Evolutionary conservation across 768 basidiomycete genomes (phyloP).

Genomic region (Kwoniella shandongensis): DNA sequence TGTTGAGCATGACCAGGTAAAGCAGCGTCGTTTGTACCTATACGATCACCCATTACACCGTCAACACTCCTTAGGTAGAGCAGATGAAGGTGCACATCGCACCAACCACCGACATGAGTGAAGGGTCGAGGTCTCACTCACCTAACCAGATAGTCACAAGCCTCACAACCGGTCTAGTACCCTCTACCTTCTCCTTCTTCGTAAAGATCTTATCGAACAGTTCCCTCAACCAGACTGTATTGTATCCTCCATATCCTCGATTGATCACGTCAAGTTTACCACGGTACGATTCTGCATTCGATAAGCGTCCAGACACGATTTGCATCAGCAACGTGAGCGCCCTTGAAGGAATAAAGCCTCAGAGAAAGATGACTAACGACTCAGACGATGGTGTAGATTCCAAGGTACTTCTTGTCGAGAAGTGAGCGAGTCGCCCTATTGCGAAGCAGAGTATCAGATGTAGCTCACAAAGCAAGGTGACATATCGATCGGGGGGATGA

Average conservation of each 20-base stretch:
- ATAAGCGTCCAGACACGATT: too few species aligned
- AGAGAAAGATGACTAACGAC: slow-evolving; percentile 4
- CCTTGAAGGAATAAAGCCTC: too few species aligned
- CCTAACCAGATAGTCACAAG: slow-evolving; percentile 36
- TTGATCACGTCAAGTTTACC: slow-evolving; percentile 29
- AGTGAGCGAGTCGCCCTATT: slow-evolving; percentile 22
- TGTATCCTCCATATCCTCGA: slow-evolving; percentile 33
- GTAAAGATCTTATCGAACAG: slow-evolving; percentile 30
- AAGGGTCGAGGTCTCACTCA: slow-evolving; percentile 8
- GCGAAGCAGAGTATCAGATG: neutral
- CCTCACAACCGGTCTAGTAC: slow-evolving; percentile 7
- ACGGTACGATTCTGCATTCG: slow-evolving; percentile 20
- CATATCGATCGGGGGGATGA: too few species aligned
- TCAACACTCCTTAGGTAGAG: neutral
- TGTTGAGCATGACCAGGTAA: slow-evolving; percentile 7
- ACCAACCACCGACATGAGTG: neutral
- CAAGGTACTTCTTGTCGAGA: slow-evolving; percentile 23
- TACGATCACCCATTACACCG: too few species aligned
- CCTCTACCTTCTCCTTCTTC: slow-evolving; percentile 15
- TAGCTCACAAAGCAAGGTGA: neutral
- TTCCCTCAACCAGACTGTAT: slow-evolving; percentile 10
- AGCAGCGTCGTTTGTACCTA: slow-evolving; percentile 29
- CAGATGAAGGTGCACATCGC: neutral
- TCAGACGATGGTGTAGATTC: slow-evolving; percentile 13
- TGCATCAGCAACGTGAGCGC: too few species aligned